Evolutionary conservation across 2,329 filamentous ascomycete genomes (phyloP).

Genomic region (Diaporthe citriasiana): DNA sequence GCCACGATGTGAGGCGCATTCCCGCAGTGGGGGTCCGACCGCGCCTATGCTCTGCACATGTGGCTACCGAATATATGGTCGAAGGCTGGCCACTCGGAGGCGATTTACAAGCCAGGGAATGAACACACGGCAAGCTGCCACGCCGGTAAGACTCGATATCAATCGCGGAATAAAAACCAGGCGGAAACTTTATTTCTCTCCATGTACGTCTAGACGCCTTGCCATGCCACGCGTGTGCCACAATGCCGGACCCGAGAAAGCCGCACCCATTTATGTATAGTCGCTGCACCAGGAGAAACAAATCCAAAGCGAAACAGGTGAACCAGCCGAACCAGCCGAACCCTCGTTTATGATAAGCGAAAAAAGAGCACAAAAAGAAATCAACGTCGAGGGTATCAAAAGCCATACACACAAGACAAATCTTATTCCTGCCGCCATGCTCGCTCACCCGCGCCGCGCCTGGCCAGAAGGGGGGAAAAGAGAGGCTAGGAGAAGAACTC

Average conservation of each 20-base stretch:
- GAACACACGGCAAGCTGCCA: background rate
- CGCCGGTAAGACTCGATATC: too few species aligned
- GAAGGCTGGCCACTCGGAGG: background rate
- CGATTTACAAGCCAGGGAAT: background rate
- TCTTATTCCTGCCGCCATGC: constrained; percentile 13
- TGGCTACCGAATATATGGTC: background rate
- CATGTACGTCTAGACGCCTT: constrained; percentile 32
- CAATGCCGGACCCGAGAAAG: constrained; percentile 11
- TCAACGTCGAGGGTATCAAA: constrained; percentile 37
- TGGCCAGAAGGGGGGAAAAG: too few species aligned
- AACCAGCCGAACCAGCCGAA: background rate
- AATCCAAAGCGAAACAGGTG: background rate
- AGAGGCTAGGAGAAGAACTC: constrained; percentile 10
- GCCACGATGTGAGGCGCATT: background rate
- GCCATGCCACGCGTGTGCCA: constrained; percentile 18
- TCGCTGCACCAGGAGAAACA: background rate
- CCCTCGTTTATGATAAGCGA: background rate
- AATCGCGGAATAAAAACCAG: background rate
- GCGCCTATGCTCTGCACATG: background rate
- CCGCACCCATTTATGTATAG: constrained; percentile 15
- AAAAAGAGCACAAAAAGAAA: background rate
- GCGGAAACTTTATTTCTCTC: constrained; percentile 1
- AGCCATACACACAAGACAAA: constrained; percentile 24
- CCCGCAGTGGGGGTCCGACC: background rate
- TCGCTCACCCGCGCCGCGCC: background rate